Evolutionary conservation across 345 rosid species (phyloP), one percentile per base, ranked within the genome.

Genomic region (Litchi chinensis): DNA sequence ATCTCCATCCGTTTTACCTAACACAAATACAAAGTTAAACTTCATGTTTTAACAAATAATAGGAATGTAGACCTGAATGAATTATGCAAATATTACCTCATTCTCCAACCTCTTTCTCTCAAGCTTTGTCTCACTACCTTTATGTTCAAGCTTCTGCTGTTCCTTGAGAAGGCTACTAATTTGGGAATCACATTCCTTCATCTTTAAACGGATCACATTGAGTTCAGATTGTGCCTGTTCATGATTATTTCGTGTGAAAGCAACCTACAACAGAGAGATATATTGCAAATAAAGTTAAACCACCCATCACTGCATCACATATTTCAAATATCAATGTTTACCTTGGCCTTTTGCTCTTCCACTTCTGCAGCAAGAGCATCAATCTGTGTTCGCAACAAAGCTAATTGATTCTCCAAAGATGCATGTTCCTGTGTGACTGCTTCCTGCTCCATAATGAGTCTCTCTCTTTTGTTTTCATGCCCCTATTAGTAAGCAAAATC

Each of bases 41-140:
- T 59, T 8, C 64, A 57, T 8, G 65, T 22, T 76, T 77, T 79
- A 71, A 64, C 26, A 37, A 64, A 79, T 40, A 21, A 24, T 24
- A 52, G 44, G 44, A 62, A 79, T 26, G 63, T 59, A 16, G n/a
- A 16, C 5, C 8, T 8, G 59, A 48, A 10, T 5, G 43, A 37
- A 66, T 43, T 6, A 69, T 15, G 37, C 48, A 79, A 73, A 73
- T 3, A 74, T 62, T 86, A 96, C 98, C 99, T 93, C 99, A 90
- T 96, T 96, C 84, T 96, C 99, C 85, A 96, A 75, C 90, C 85
- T 96, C 91, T 92, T 96, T 86, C 88, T 90, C 87, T 93, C 97
- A 78, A 96, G 93, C 80, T 90, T 94, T 77, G 79, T 81, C 77
- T 94, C 98, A 81, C 85, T 82, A 79, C 93, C 90, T 76, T 86